Evolutionary conservation across 2,329 filamentous ascomycete species (phyloP), one percentile per base, ranked within the genome.

Genomic region (Periconia macrospinosa): DNA sequence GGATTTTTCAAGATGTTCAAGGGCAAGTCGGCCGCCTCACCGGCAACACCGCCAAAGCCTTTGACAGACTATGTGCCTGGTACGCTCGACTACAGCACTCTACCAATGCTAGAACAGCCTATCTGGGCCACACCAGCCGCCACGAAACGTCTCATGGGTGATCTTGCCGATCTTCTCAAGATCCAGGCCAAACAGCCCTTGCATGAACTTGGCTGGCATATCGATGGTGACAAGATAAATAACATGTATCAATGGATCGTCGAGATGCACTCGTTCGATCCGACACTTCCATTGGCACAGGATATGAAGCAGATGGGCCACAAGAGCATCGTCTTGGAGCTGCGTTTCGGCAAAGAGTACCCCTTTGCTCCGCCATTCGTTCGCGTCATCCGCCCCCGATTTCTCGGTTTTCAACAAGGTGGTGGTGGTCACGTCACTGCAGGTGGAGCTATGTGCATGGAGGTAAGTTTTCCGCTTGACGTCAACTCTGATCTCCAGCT

Each of bases 241-340:
- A 95, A 92, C 65, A 80, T 92, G 57, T 96, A 94, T 66, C 91
- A 95, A 66, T 96, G 92, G 92, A 91, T 96, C 54, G 86, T 95
- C 6, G 90, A 96, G 70, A 78, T 97, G 1, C 92, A 96, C 70
- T 90, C 87, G 42, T 96, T 96, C 65, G 87, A 91, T 20, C 59
- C 76, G 0, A 70, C 76, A 1, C 79, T 94, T 0, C 90, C 89
- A 1, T 78, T 97, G 1, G 86, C 89, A 0, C 68, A 82, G 49
- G 92, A 96, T 66, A 91, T 96, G 85, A 85, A 86, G 69, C 63
- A 69, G 2, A 79, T 77, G 1, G 79, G 78, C 0, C 62, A 88
- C 52, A 83, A 79, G 19, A 92, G 89, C 66, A 78, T 96, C 40
- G 86, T 96, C 0, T 74, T 95, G 11, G 92, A 96, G 73, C 77